These are phyloP conservation scores for Polytolypa hystricis DNA, from an alignment of 2,329 filamentous ascomycete genomes.

Conservation along the genomic window DNA sequence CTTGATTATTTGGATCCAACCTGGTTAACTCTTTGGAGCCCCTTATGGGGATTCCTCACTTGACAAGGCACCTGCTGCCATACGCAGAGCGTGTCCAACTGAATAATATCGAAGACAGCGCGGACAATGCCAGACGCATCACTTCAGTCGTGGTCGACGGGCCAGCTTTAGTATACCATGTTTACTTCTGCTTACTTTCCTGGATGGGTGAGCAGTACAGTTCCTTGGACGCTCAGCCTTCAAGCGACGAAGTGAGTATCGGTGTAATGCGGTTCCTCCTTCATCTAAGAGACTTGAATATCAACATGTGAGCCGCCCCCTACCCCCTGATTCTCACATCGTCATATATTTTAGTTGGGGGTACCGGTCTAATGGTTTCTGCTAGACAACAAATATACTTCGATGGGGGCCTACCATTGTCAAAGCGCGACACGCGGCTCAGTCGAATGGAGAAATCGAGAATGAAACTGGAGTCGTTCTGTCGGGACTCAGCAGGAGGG, in stretches of 20 bases:
- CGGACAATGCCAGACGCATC: conserved; percentile 11
- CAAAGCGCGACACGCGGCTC: conserved; percentile 54
- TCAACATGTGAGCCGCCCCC: conserved; percentile 53
- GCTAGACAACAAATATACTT: conserved; percentile 63
- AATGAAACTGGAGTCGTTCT: conserved; percentile 43
- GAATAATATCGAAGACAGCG: conserved; percentile 3
- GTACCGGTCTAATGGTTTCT: too few relatives aligned
- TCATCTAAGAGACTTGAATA: conserved; percentile 42
- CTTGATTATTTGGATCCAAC: too few relatives aligned
- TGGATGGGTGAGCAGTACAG: conserved; percentile 29
- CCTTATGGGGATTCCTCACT: conserved; percentile 54
- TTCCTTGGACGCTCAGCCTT: conserved; percentile 44
- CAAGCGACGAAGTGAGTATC: conserved; percentile 52
- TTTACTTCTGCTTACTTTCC: conserved; percentile 48
- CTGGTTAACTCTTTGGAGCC: too few relatives aligned
- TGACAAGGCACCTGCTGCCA: conserved; percentile 43
- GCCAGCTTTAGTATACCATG: conserved; percentile 63
- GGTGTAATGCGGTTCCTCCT: conserved; percentile 54
- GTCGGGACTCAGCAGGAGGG: conserved; percentile 24
- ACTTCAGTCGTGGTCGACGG: conserved; percentile 56
- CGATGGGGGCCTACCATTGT: conserved; percentile 64
- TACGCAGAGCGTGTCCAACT: conserved; percentile 39
- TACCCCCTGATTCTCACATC: background rate
- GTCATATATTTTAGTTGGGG: too few relatives aligned
- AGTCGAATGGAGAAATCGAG: conserved; percentile 50